Evolutionary conservation across 2,329 filamentous ascomycete species (phyloP).

Genomic region (Ophiostoma himal-ulmi): DNA sequence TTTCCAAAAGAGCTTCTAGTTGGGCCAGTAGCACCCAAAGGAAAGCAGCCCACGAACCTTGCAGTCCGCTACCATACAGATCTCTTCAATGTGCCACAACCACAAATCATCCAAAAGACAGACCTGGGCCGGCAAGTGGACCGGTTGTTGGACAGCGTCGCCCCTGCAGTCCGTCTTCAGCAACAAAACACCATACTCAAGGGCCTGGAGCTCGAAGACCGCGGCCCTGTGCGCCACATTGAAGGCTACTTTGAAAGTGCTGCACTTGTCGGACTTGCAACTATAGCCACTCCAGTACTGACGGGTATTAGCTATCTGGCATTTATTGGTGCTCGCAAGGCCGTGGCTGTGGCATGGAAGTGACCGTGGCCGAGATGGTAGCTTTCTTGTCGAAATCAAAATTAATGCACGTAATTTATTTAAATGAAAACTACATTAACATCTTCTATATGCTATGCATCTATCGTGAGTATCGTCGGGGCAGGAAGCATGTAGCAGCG

Average conservation of each 20-base stretch:
- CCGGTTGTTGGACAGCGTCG: neutral
- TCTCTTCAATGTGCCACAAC: neutral
- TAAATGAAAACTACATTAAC: too few species aligned
- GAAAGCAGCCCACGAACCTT: neutral
- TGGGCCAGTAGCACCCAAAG: neutral
- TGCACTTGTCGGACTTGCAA: conserved; percentile 17
- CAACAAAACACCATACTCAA: neutral
- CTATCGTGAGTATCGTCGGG: too few species aligned
- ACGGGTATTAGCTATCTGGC: neutral
- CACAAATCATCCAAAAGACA: neutral
- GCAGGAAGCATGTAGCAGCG: too few species aligned
- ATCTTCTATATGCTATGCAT: too few species aligned
- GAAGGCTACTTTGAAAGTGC: conserved; percentile 19
- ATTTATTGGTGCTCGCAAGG: neutral
- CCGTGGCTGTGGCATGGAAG: neutral
- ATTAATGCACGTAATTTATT: too few species aligned
- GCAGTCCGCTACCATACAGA: neutral
- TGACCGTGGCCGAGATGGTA: too few species aligned
- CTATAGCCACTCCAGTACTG: neutral
- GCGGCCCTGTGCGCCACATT: conserved; percentile 13
- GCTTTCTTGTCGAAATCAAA: neutral
- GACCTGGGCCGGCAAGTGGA: neutral
- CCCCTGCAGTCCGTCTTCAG: neutral
- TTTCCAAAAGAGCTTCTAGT: conserved; percentile 1
- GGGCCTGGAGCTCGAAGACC: neutral